Evolutionary conservation across 768 basidiomycete species (phyloP).

Genomic region (Galerina sulciceps): DNA sequence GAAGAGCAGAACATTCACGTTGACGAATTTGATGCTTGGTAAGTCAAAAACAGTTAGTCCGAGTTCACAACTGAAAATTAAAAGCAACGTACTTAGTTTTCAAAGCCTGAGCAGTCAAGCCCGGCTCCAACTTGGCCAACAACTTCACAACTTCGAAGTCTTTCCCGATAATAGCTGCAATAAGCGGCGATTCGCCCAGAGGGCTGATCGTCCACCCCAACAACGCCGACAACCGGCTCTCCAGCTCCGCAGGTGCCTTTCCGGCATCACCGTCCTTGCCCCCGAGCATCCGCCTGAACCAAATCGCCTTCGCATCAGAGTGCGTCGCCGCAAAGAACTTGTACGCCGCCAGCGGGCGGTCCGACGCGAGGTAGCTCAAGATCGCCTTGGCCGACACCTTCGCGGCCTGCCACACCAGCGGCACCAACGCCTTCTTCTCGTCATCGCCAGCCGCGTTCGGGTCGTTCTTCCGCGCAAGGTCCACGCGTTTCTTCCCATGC

Average conservation of each 20-base stretch:
- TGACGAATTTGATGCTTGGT: constrained; percentile 48
- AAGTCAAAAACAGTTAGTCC: constrained; percentile 3
- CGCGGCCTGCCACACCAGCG: constrained; percentile 52
- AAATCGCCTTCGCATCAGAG: constrained; percentile 45
- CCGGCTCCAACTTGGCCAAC: constrained; percentile 46
- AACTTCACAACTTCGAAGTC: constrained; percentile 45
- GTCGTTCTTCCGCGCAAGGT: constrained; percentile 55
- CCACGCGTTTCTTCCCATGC: constrained; percentile 64
- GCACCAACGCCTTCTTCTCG: constrained; percentile 5
- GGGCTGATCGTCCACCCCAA: constrained; percentile 53
- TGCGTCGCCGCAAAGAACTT: constrained; percentile 48
- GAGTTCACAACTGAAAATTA: background rate
- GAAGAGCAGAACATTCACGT: constrained; percentile 47
- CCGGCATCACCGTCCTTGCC: background rate
- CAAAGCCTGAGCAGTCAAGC: constrained; percentile 43
- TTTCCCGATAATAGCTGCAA: constrained; percentile 42
- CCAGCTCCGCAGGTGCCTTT: constrained; percentile 30
- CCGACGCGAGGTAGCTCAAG: constrained; percentile 51
- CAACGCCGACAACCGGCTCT: constrained; percentile 46
- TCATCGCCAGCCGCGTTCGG: constrained; percentile 40
- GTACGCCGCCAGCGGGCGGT: constrained; percentile 54
- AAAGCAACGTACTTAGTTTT: constrained; percentile 42
- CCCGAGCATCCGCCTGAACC: constrained; percentile 36
- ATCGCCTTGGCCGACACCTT: constrained; percentile 31
- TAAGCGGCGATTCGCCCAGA: constrained; percentile 57